These are phyloP conservation scores for Rubia yunnanensis DNA, from an alignment of 257 asterid genomes.

Conservation along the genomic window DNA sequence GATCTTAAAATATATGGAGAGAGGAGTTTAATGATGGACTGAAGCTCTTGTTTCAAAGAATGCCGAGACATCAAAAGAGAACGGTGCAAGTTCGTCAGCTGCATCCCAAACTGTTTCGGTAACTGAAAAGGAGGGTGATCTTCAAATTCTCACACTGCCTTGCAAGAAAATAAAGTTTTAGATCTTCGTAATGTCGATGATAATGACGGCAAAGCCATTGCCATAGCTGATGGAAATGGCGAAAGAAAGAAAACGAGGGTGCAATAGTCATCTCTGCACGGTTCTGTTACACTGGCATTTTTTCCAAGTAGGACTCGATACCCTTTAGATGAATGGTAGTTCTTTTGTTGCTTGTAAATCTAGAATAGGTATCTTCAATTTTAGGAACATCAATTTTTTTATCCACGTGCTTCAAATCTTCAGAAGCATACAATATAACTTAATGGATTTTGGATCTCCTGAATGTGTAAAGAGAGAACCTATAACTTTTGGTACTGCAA, in stretches of 20 bases:
- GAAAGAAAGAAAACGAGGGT: constrained; percentile 42
- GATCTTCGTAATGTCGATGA: constrained; percentile 20
- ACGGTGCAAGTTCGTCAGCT: constrained; percentile 61
- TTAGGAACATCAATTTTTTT: constrained; percentile 29
- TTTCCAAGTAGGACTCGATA: constrained; percentile 9
- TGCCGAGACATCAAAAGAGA: constrained; percentile 21
- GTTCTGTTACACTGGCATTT: constrained; percentile 8
- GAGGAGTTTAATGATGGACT: neutral
- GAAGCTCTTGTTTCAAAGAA: constrained; percentile 15
- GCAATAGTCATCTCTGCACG: constrained; percentile 32
- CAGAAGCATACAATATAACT: neutral
- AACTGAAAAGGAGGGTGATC: constrained; percentile 46
- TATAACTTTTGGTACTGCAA: neutral
- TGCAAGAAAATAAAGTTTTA: constrained; percentile 64
- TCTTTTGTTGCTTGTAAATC: constrained; percentile 34
- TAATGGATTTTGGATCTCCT: neutral
- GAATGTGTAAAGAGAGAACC: no score
- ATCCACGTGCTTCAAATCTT: constrained; percentile 17
- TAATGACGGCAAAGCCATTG: constrained; percentile 22
- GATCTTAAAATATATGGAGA: no score
- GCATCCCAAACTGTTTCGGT: constrained; percentile 28
- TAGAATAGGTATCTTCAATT: constrained; percentile 20
- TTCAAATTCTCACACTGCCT: constrained; percentile 31
- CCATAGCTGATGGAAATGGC: constrained; percentile 35
- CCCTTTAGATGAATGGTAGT: constrained; percentile 31